phyloP scores from a whole-genome alignment of 441 rosid species.

The Daphne laureola region DNA sequence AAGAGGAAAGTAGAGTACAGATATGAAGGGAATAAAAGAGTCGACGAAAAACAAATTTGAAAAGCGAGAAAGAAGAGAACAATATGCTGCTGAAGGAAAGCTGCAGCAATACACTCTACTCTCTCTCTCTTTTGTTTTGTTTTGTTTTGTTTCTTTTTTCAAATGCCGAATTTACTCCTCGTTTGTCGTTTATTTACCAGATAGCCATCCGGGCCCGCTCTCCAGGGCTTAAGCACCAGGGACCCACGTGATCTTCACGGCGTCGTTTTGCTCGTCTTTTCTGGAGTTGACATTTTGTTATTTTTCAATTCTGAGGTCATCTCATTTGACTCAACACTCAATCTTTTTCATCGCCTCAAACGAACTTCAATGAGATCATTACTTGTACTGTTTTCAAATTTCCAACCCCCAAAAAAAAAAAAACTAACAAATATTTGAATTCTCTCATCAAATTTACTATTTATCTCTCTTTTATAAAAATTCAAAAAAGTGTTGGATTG shows the following conservation, averaged over 20 bases:
- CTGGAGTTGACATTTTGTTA: too few species aligned
- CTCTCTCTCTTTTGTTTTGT: too few species aligned
- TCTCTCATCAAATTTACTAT: too few species aligned
- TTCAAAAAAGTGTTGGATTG: too few species aligned
- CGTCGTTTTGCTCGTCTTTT: not conserved
- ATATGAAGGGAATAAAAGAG: slow-evolving; percentile 41
- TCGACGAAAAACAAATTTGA: slow-evolving; percentile 2
- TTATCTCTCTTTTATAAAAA: too few species aligned
- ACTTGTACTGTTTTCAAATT: too few species aligned
- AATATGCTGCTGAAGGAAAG: slow-evolving; percentile 26
- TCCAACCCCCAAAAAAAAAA: too few species aligned
- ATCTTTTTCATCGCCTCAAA: too few species aligned
- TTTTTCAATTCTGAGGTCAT: too few species aligned
- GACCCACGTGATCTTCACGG: not conserved
- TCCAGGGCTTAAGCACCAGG: not conserved
- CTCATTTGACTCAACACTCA: too few species aligned
- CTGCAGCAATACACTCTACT: slow-evolving; percentile 3
- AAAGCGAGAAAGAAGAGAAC: slow-evolving; percentile 14
- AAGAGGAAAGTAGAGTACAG: slow-evolving; percentile 26
- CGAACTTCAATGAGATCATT: too few species aligned
- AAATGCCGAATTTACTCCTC: slow-evolving; percentile 11
- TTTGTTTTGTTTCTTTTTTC: not conserved
- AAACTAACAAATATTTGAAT: too few species aligned
- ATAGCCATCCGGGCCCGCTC: slow-evolving; percentile 10
- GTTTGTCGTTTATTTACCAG: not conserved